Percentiles rank a stretch among this genome's conserved stretches.
Evolutionary conservation across 345 rosid species (phyloP).

Genomic region (Citrus unshiu): DNA sequence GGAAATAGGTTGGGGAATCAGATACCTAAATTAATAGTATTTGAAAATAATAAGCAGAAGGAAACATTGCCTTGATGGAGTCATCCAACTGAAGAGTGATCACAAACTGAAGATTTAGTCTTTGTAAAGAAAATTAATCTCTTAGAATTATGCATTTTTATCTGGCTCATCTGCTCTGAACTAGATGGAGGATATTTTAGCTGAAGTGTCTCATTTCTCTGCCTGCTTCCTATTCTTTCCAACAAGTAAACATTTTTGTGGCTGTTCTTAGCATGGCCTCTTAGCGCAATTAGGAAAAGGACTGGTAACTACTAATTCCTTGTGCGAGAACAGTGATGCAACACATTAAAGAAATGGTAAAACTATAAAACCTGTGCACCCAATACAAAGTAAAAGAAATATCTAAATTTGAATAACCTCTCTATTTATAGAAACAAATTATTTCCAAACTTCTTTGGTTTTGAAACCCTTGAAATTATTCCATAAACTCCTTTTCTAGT

Average conservation of each 20-base stretch:
- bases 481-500: not conserved
- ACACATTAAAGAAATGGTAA: not conserved
- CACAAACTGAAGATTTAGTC: not conserved
- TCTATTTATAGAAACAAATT: not conserved
- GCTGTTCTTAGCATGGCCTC: not conserved
- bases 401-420: not conserved
- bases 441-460: not conserved
- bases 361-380: not conserved
- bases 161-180: not conserved
- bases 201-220: not conserved
- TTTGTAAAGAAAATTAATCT: not conserved
- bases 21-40: not conserved
- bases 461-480: not conserved
- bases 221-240: not conserved
- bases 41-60: not conserved
- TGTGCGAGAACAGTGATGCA: not conserved
- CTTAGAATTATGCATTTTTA: not conserved
- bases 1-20: not conserved
- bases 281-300: not conserved
- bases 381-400: not conserved
- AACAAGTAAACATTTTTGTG: not conserved
- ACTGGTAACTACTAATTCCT: not conserved
- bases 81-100: not conserved
- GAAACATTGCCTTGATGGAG: not conserved
- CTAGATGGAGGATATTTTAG: not conserved